Base-by-base conservation (phyloP, 108 stramenopile species). In the Nannochloropsis gaditana region DNA sequence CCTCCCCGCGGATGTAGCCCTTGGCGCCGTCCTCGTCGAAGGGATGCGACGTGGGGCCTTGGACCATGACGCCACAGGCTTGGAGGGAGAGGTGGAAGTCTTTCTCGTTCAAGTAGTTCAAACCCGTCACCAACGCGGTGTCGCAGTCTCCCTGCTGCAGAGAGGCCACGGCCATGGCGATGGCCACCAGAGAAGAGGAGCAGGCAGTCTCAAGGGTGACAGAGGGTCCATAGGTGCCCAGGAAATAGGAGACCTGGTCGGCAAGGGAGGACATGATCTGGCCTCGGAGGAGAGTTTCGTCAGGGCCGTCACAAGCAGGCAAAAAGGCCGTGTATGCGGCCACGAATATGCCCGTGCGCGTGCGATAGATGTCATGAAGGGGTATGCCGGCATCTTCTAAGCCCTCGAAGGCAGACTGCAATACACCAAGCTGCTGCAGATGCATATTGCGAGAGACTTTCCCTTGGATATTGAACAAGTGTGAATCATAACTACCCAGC, bases 181-280 rank as follows among this genome's bases (percentile, higher is more conserved):
- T 44, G 42, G 91, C 91, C 41, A 90, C 90, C 17, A 91, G 89
- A 5, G 91, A 91, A 19, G 91, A 91, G 2, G 91, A 91, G 90
- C 91, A 91, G 9, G 91, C 91, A 3, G 91, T 91, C 43, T 91
- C 91, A 9, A 91, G 43, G 41, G 90, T 89, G 80, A 89, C 43
- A 43, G 86, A 90, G 9, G 91, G 91, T n/a, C 91, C 91, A 21
- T 82, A 86, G 19, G 89, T 84, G 21, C 89, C 89, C 45, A 91
- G 79, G 9, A 86, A 45, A 50, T 87, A 91, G 41, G 91, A 91
- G 2, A 90, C 44, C 4, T 90, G 87, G 86, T 90, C 88, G 19
- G 90, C 88, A 0, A 86, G 45, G 44, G 59, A 73, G n/a, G 59
- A 73, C 59, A 73, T 73, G 8, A 73, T 73, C n/a, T 73, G 59